These are phyloP conservation scores for Pleurostoma richardsiae DNA, from an alignment of 2,329 filamentous ascomycete genomes.

Conservation along the genomic window DNA sequence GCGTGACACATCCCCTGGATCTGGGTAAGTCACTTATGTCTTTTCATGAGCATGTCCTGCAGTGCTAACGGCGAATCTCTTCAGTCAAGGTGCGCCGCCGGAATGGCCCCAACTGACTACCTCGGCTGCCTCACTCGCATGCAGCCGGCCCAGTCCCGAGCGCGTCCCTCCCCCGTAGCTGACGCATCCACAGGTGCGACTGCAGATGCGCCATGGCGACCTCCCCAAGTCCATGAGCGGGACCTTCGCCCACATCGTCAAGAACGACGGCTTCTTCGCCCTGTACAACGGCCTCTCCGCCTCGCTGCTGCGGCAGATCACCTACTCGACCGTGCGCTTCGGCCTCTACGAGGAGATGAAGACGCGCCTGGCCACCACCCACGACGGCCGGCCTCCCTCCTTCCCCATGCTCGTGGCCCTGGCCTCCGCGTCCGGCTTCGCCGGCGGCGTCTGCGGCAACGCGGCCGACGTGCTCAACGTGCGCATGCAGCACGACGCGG, in stretches of 20 bases:
- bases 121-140: too few species aligned
- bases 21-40: conserved; percentile 56
- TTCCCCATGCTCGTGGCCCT: conserved; percentile 77
- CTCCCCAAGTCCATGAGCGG: conserved; percentile 76
- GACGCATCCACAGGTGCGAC: conserved; percentile 57
- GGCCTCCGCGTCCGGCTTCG: conserved; percentile 76
- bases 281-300: conserved; percentile 91
- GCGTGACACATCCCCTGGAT: conserved; percentile 90
- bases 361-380: conserved; percentile 47
- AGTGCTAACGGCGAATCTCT: conserved; percentile 1
- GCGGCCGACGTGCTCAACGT: conserved; percentile 96
- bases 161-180: not conserved
- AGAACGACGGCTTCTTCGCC: conserved; percentile 68
- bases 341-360: conserved; percentile 96
- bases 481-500: conserved; percentile 91
- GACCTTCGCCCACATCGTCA: conserved; percentile 79
- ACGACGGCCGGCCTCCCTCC: conserved; percentile 47
- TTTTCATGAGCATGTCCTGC: not conserved
- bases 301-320: conserved; percentile 86
- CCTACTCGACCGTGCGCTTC: conserved; percentile 95
- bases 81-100: conserved; percentile 5
- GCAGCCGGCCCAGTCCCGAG: not conserved
- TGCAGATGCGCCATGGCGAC: conserved; percentile 77
- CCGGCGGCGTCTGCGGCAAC: conserved; percentile 88
- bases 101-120: too few species aligned